These are phyloP conservation scores for Macrocybe gigantea DNA, from an alignment of 768 basidiomycete genomes.

Conservation along the genomic window DNA sequence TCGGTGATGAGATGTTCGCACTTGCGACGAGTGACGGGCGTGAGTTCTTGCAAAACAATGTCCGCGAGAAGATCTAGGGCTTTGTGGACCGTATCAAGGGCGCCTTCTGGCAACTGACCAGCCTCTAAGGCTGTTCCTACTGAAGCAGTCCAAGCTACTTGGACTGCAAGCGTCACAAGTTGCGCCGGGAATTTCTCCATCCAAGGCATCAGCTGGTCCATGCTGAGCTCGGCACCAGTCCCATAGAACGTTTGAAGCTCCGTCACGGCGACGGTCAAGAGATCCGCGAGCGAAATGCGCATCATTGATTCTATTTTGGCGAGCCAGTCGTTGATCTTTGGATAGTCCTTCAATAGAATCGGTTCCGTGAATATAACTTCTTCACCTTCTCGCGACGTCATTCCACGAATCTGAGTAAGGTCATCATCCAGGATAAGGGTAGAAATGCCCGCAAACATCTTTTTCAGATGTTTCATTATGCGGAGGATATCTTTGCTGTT, in stretches of 20 bases:
- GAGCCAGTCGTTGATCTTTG: constrained; percentile 99
- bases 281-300: constrained; percentile 79
- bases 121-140: constrained; percentile 69
- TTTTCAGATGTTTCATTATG: constrained; percentile 99
- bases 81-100: constrained; percentile 72
- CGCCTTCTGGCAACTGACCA: constrained; percentile 47
- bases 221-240: constrained; percentile 48
- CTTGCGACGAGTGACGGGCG: constrained; percentile 89
- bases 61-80: constrained; percentile 95
- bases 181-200: constrained; percentile 94
- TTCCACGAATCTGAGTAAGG: constrained; percentile 81
- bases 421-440: constrained; percentile 87
- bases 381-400: constrained; percentile 95
- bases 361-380: constrained; percentile 81
- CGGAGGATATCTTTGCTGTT: constrained; percentile 98
- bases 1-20: constrained; percentile 99
- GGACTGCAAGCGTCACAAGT: constrained; percentile 90
- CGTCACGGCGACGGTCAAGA: constrained; percentile 72
- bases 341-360: constrained; percentile 85
- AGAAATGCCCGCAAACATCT: constrained; percentile 99
- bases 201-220: constrained; percentile 78
- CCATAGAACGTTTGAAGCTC: constrained; percentile 83
- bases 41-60: constrained; percentile 87
- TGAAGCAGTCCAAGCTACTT: constrained; percentile 89
- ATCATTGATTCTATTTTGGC: constrained; percentile 89